Evolutionary conservation across 148 eudicot species (phyloP).

Genomic region (Chenopodium album): DNA sequence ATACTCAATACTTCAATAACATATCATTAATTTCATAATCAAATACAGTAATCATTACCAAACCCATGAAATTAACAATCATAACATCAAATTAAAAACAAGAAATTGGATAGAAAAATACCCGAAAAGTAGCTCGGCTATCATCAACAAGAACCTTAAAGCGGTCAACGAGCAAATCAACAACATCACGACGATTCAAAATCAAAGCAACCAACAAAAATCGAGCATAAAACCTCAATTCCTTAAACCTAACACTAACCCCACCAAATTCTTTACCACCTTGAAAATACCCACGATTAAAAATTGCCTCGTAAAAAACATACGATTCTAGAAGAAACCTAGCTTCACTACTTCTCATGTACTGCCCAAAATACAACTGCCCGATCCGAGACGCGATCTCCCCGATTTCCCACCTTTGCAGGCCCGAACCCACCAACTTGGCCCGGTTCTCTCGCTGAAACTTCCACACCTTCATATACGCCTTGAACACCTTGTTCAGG

Average conservation of each 20-base stretch:
- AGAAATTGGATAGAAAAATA: slow-evolving; percentile 20
- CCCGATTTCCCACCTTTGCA: slow-evolving; percentile 88
- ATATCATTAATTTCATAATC: background rate
- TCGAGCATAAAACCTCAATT: slow-evolving; percentile 89
- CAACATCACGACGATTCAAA: slow-evolving; percentile 59
- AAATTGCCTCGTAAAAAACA: slow-evolving; percentile 83
- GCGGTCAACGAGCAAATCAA: slow-evolving; percentile 55
- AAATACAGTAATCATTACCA: background rate
- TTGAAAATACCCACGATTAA: slow-evolving; percentile 62
- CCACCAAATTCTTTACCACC: slow-evolving; percentile 35
- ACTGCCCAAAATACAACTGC: slow-evolving; percentile 84
- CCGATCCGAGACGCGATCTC: slow-evolving; percentile 96
- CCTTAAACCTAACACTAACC: slow-evolving; percentile 73
- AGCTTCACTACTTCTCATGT: slow-evolving; percentile 76
- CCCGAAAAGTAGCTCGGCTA: slow-evolving; percentile 58
- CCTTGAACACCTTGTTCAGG: slow-evolving; percentile 78
- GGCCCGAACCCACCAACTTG: slow-evolving; percentile 56
- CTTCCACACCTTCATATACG: slow-evolving; percentile 81
- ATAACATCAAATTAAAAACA: background rate
- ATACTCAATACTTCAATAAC: background rate
- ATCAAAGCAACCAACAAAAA: slow-evolving; percentile 81
- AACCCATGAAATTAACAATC: background rate
- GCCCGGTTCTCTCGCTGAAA: slow-evolving; percentile 71
- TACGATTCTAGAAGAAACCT: slow-evolving; percentile 73
- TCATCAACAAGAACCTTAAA: slow-evolving; percentile 70